Percentiles rank a stretch among this genome's conserved stretches.
Evolutionary conservation across 805 yeast genomes (phyloP).

Genomic region (Candida ipomoeae): DNA sequence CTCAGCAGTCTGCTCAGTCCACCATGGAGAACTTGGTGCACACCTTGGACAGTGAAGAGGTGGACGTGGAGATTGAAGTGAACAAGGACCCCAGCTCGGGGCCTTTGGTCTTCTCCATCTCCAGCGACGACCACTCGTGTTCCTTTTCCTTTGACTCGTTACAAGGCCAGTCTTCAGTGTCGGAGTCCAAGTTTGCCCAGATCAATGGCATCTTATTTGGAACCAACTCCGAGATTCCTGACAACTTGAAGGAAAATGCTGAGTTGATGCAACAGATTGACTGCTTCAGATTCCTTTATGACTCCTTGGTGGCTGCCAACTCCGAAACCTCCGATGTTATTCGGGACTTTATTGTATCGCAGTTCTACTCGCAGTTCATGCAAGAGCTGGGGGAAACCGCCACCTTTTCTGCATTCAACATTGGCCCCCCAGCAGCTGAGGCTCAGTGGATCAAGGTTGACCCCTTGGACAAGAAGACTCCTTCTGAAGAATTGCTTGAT

Average conservation of each 20-base stretch:
- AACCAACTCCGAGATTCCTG: slow-evolving; percentile 1
- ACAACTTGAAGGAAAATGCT: neutral
- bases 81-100: neutral
- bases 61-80: slow-evolving; percentile 1
- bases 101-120: slow-evolving; percentile 3
- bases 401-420: neutral
- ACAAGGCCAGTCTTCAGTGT: neutral
- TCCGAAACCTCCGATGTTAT: slow-evolving; percentile 2
- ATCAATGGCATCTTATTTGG: slow-evolving; percentile 4
- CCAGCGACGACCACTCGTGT: slow-evolving; percentile 3
- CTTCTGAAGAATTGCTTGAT: neutral
- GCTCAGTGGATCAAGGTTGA: neutral
- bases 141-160: slow-evolving; percentile 2
- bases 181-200: slow-evolving; percentile 3
- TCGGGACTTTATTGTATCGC: slow-evolving; percentile 2
- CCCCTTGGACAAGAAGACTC: neutral
- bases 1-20: neutral
- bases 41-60: neutral
- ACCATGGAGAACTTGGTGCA: neutral
- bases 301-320: slow-evolving; percentile 1
- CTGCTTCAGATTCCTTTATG: slow-evolving; percentile 4
- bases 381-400: neutral
- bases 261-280: slow-evolving; percentile 5
- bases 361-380: slow-evolving; percentile 5
- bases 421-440: neutral